Percentiles rank a stretch among this genome's conserved stretches.
Evolutionary conservation across 2,329 filamentous ascomycete genomes (phyloP).

Genomic region (Cercospora sp.): DNA sequence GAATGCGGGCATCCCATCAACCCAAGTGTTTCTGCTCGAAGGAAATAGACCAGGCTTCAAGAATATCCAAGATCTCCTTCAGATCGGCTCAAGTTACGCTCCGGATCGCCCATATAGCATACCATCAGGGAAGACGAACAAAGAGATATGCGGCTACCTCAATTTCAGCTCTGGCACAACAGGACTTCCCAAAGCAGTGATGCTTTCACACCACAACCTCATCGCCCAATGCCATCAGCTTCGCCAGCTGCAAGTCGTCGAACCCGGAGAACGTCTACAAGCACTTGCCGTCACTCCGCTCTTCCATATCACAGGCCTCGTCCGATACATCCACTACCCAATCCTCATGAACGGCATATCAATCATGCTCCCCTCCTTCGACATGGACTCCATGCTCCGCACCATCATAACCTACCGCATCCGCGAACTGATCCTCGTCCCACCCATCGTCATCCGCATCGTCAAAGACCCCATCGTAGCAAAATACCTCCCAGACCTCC

Average conservation of each 20-base stretch:
- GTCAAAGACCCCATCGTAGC: conserved; percentile 56
- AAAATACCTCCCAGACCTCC: conserved; percentile 57
- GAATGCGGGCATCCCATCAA: conserved; percentile 52
- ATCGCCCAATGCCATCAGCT: conserved; percentile 63
- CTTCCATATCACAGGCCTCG: conserved; percentile 63
- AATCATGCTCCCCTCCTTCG: conserved; percentile 63
- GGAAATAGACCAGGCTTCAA: conserved; percentile 51
- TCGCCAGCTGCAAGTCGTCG: conserved; percentile 47
- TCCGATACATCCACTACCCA: conserved; percentile 63
- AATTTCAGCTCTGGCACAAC: conserved; percentile 52
- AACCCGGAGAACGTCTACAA: conserved; percentile 48
- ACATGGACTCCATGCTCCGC: conserved; percentile 57
- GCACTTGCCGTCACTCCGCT: conserved; percentile 59
- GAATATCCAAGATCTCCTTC: conserved; percentile 47
- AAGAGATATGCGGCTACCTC: conserved; percentile 52
- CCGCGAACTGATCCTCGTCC: conserved; percentile 58
- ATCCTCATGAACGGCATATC: conserved; percentile 62
- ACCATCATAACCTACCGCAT: conserved; percentile 54
- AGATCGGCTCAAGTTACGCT: conserved; percentile 39
- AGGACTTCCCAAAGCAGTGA: conserved; percentile 50
- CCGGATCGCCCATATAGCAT: conserved; percentile 53
- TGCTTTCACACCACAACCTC: conserved; percentile 53
- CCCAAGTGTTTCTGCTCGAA: conserved; percentile 57
- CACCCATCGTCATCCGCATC: conserved; percentile 61
- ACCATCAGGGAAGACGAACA: conserved; percentile 53